These are phyloP conservation scores for Rostrohypoxylon terebratum DNA, from an alignment of 495 filamentous ascomycete species.

Conservation along the genomic window DNA sequence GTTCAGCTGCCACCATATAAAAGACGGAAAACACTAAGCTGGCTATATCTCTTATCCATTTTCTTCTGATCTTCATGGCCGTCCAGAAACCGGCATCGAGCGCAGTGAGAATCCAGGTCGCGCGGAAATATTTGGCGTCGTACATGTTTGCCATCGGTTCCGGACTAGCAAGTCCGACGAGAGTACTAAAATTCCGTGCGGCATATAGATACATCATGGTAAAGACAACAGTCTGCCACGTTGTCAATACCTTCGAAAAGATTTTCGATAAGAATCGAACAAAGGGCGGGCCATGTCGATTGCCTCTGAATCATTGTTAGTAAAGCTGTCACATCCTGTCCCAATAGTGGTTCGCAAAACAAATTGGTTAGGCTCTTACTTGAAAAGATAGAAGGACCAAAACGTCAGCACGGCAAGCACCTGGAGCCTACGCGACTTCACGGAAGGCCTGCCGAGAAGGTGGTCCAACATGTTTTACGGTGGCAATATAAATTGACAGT, in stretches of 20 bases:
- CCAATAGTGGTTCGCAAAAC: not conserved
- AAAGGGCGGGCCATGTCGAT: slow-evolving; percentile 87
- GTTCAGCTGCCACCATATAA: slow-evolving; percentile 92
- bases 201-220: slow-evolving; percentile 93
- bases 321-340: not conserved
- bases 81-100: slow-evolving; percentile 98
- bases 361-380: slow-evolving; percentile 58
- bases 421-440: slow-evolving; percentile 90
- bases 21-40: slow-evolving; percentile 86
- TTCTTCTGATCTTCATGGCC: slow-evolving; percentile 88
- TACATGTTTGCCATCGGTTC: slow-evolving; percentile 96
- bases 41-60: slow-evolving; percentile 83
- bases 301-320: slow-evolving; percentile 67
- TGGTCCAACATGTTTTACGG: slow-evolving; percentile 74
- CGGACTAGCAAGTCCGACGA: slow-evolving; percentile 89
- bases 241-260: slow-evolving; percentile 73
- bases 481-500: slow-evolving; percentile 38
- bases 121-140: slow-evolving; percentile 92
- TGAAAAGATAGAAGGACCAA: slow-evolving; percentile 86
- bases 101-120: slow-evolving; percentile 96
- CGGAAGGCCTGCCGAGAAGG: slow-evolving; percentile 89
- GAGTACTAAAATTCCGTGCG: slow-evolving; percentile 90
- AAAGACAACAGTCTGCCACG: slow-evolving; percentile 89
- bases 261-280: slow-evolving; percentile 77
- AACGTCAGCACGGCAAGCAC: slow-evolving; percentile 90